phyloP scores from a whole-genome alignment of 371 early-diverging fungal species.

The Haplosporangium sp. region DNA sequence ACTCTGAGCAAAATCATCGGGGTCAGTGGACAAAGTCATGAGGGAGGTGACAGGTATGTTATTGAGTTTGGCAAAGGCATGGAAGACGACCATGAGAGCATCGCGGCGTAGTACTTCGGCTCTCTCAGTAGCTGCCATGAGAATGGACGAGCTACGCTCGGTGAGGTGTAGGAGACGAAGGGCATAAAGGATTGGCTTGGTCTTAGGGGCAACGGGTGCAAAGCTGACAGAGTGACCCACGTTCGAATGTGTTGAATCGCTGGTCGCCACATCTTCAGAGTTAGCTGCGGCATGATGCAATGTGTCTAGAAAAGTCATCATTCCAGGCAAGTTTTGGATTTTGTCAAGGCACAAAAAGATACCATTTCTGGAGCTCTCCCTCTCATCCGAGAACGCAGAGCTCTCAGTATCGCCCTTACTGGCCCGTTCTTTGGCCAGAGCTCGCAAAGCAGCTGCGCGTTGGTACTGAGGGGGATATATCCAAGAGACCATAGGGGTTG shows the following conservation, averaged over 20 bases:
- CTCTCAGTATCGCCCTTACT: conserved; percentile 25
- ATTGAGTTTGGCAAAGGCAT: conserved; percentile 83
- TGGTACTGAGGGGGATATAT: conserved; percentile 74
- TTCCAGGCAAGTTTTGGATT: conserved; percentile 76
- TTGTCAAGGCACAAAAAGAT: conserved; percentile 76
- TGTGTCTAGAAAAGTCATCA: conserved; percentile 73
- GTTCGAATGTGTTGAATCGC: background rate
- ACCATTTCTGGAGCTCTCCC: conserved; percentile 17
- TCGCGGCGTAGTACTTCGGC: conserved; percentile 72
- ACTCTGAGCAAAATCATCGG: conserved; percentile 69
- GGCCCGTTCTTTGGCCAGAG: conserved; percentile 27
- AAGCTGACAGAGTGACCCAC: conserved; percentile 11
- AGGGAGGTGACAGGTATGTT: conserved; percentile 62
- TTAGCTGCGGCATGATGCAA: conserved; percentile 31
- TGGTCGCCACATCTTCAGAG: background rate
- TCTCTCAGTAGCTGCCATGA: conserved; percentile 75
- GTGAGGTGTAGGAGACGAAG: conserved; percentile 81
- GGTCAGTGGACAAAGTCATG: conserved; percentile 58
- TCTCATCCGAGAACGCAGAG: background rate
- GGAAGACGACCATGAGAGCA: conserved; percentile 81
- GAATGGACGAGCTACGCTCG: conserved; percentile 81
- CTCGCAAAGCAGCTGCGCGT: conserved; percentile 44
- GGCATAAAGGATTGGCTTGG: conserved; percentile 53
- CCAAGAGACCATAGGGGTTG: conserved; percentile 72
- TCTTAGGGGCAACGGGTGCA: conserved; percentile 13